Evolutionary conservation across 1,284 basidiomycete species (phyloP).

Genomic region (Puccinia polysora): DNA sequence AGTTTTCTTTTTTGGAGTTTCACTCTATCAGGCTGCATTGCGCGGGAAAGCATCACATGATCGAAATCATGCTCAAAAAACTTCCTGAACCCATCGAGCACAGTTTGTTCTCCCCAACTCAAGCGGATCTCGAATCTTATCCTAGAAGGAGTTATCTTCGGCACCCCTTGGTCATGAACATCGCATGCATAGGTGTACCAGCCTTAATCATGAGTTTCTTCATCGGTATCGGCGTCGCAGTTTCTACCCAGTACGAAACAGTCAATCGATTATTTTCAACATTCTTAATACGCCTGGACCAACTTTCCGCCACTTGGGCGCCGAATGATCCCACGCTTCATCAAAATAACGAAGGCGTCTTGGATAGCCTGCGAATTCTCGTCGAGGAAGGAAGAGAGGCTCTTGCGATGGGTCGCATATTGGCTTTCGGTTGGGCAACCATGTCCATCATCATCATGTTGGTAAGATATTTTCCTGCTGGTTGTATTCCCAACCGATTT

Average conservation of each 20-base stretch:
- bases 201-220: slow-evolving; percentile 1
- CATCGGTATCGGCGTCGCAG: not conserved
- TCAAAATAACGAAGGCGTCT: not conserved
- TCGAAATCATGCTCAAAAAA: no score
- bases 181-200: slow-evolving; percentile 1
- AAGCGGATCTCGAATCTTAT: not conserved
- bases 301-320: not conserved
- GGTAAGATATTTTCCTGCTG: no score
- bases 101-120: slow-evolving; percentile 4
- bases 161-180: not conserved
- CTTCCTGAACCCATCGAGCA: no score
- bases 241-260: not conserved
- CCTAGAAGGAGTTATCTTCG: not conserved
- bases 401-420: not conserved
- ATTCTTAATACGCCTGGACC: not conserved
- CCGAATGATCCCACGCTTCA: not conserved
- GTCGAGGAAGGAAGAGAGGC: not conserved
- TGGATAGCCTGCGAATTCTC: not conserved
- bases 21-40: not conserved
- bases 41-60: no score
- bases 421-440: slow-evolving; percentile 6
- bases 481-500: no score
- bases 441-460: not conserved
- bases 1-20: not conserved
- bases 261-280: not conserved